Evolutionary conservation across 352 stramenopile species (phyloP), one percentile per base, ranked within the genome.

Genomic region (Phytophthora boehmeriae): DNA sequence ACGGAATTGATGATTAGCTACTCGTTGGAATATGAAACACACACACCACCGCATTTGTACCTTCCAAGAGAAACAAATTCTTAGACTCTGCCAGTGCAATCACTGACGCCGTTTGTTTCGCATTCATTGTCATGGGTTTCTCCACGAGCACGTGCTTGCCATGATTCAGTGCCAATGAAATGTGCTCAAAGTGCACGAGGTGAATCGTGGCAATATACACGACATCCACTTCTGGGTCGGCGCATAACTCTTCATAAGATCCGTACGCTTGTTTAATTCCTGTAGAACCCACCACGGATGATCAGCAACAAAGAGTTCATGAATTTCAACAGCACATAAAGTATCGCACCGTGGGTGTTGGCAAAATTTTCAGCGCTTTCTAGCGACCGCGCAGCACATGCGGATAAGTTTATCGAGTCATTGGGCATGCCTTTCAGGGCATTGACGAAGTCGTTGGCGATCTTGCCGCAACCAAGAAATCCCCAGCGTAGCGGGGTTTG

Each of bases 171-270:
- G 82, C 90, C 57, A 89, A 63, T 36, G 82, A 49, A 11, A 80
- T 78, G 47, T 91, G 82, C 16, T 75, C 51, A 38, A 73, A 80
- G 61, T 97, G 88, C 50, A 82, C 79, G 16, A 71, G 71, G 68
- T 98, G 89, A 20, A 98, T 55, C 45, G 90, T 96, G 34, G 76
- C 90, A 23, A 97, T 75, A 59, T 98, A 98, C n/a, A 96, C 82
- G 30, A 97, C 82, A 44, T 97, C 86, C 19, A 97, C 80, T 5
- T 83, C 63, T 5, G 76, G 53, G 70, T 97, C 88, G 8, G 62
- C 42, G 20, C 75, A 74, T 10, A 98, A 59, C 51, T 79, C 84
- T n/a, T 91, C 78, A 61, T 97, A 97, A 43, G 69, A 85, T 16
- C 75, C 88, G 61, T 94, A 89, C 23, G 76, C 68, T 1, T 68